Evolutionary conservation across 148 eudicot species (phyloP), one percentile per base, ranked within the genome.

Genomic region (Mesembryanthemum crystallinum): DNA sequence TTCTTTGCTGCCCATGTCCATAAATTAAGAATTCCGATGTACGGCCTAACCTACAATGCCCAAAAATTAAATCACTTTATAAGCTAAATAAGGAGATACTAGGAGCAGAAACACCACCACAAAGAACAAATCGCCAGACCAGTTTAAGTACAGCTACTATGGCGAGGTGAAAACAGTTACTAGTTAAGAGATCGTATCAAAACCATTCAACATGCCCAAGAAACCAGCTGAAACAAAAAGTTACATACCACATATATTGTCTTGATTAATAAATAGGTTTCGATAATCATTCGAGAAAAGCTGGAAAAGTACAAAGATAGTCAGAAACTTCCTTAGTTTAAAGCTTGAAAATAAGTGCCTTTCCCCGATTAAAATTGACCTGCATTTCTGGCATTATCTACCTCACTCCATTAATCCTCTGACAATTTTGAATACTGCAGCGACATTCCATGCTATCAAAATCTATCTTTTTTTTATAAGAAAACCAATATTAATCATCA

Each of bases 1-100:
- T 88, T 76, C 96, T 89, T 83, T 94, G 97, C 83, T 90, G 98
- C 61, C 96, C 97, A 81, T 94, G 93, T 78, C 98, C 98, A 81
- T 89, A 94, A 47, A 94, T 89, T 70, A 89, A 77, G 72, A 94
- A 94, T 20, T 92, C 97, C 78, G 97, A 80, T 15, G 95, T 90
- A 32, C 94, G 94, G 20, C 86, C 91, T 76, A 94, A 83, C 89
- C 98, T 94, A 76, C 76, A 71, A 75, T 74, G 81, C 62, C 42
- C 30, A 23, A 27, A 39, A n/a, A 23, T 0, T 64, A 43, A 30
- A 69, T 7, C 58, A n/a, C n/a, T 52, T 60, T 17, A n/a, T 21
- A 61, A 28, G 24, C 39, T 45, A 32, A 27, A 45, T 28, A 67
- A 25, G 28, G 55, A 57, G 28, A 25, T n/a, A 39, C 24, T n/a